A percentile compares a stretch with the other conserved stretches of the same genome.
Evolutionary conservation across 306 rosid genomes (phyloP).

Genomic region (Quercus suber): DNA sequence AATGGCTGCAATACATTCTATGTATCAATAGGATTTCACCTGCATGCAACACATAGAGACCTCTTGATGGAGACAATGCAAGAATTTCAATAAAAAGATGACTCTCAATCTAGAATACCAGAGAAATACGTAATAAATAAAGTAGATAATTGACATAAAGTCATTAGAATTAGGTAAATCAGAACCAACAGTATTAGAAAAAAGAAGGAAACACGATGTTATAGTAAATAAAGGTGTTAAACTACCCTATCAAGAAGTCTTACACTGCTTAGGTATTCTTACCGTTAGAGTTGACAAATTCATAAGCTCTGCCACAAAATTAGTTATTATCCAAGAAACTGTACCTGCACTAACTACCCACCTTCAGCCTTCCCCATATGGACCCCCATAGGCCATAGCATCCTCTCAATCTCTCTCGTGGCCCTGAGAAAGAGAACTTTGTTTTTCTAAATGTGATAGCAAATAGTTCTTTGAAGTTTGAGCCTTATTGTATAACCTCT

Average conservation of each 20-base stretch:
- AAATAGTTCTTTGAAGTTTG: constrained; percentile 10
- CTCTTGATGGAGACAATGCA: not conserved
- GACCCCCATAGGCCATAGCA: constrained; percentile 20
- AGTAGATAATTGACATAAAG: constrained; percentile 6
- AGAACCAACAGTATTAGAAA: not conserved
- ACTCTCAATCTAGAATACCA: not conserved
- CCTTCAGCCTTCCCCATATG: constrained; percentile 12
- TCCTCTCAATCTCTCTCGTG: constrained; percentile 5
- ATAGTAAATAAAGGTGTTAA: constrained; percentile 8
- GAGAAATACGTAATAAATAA: not conserved
- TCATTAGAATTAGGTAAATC: constrained; percentile 28
- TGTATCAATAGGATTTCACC: not conserved
- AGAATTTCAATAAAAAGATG: constrained; percentile 18
- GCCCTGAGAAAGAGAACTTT: not conserved
- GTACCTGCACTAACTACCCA: constrained; percentile 26
- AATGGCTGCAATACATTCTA: not conserved
- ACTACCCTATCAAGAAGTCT: constrained; percentile 10
- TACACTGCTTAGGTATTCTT: not conserved
- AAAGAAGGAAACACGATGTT: not conserved
- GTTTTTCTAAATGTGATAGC: constrained; percentile 4
- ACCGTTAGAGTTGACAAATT: constrained; percentile 20
- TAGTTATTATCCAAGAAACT: constrained; percentile 22
- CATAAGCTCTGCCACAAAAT: not conserved
- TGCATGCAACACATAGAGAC: constrained; percentile 7
- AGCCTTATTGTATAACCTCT: constrained; percentile 12